phyloP scores from a whole-genome alignment of 148 eudicot genomes.

The Amaranthus cruentus region DNA sequence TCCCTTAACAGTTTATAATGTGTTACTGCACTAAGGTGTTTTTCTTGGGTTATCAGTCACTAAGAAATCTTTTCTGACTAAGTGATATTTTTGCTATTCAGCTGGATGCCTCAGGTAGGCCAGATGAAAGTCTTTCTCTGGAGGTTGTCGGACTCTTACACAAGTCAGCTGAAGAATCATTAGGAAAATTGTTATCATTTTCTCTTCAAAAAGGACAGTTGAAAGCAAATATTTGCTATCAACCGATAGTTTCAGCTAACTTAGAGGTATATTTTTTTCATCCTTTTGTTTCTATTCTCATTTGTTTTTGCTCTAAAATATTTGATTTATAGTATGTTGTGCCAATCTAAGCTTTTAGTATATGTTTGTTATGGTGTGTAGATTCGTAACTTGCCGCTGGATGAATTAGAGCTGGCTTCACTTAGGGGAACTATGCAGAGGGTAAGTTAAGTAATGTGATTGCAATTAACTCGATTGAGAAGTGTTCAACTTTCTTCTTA shows the following conservation, averaged over 20 bases:
- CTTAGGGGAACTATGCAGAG: slow-evolving; percentile 89
- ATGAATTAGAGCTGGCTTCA: slow-evolving; percentile 97
- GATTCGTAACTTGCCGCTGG: slow-evolving; percentile 93
- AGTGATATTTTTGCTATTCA: slow-evolving; percentile 35
- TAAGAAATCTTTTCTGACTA: slow-evolving; percentile 7
- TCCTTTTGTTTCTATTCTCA: slow-evolving; percentile 3
- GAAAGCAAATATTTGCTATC: slow-evolving; percentile 65
- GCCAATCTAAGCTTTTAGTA: slow-evolving; percentile 9
- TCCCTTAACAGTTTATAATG: background rate
- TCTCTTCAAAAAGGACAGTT: slow-evolving; percentile 94
- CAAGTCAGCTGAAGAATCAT: slow-evolving; percentile 51
- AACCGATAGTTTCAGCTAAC: slow-evolving; percentile 67
- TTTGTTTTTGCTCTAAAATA: background rate
- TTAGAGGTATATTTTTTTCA: slow-evolving; percentile 55
- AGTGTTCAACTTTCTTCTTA: background rate
- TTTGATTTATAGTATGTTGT: background rate
- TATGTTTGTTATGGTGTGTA: slow-evolving; percentile 20
- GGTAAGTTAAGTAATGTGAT: slow-evolving; percentile 40
- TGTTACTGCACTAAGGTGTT: background rate
- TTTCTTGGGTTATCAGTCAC: background rate
- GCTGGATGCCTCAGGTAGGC: slow-evolving; percentile 93
- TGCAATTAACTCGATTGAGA: background rate
- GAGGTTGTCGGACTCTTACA: slow-evolving; percentile 63
- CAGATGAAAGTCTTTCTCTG: slow-evolving; percentile 86
- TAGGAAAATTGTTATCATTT: slow-evolving; percentile 60